These are phyloP conservation scores for Trichoderma brevicompactum DNA, from an alignment of 2,329 filamentous ascomycete genomes.

Conservation along the genomic window DNA sequence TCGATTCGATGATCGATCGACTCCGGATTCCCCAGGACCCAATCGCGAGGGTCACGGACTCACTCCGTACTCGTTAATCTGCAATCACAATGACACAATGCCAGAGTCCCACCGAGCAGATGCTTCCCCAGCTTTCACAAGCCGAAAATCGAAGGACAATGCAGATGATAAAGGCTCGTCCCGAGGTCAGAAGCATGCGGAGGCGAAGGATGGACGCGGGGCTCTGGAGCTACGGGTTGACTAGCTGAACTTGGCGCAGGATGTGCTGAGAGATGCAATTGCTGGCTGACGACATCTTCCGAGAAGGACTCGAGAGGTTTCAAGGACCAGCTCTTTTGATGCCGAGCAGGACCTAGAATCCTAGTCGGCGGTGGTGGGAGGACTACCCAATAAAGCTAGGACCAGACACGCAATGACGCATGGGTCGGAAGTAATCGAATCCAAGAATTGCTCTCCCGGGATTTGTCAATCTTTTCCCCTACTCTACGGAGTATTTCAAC, in stretches of 20 bases:
- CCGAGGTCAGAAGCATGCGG: slow-evolving; percentile 27
- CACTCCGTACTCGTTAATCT: slow-evolving; percentile 23
- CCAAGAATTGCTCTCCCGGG: slow-evolving; percentile 3
- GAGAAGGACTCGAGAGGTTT: background rate
- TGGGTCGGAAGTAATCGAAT: slow-evolving; percentile 12
- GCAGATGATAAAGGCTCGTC: slow-evolving; percentile 27
- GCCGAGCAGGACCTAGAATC: slow-evolving; percentile 11
- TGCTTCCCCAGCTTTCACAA: slow-evolving; percentile 31
- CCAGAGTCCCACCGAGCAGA: slow-evolving; percentile 10
- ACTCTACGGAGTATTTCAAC: background rate
- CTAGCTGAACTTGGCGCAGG: background rate
- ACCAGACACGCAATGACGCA: slow-evolving; percentile 18
- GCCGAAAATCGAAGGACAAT: slow-evolving; percentile 23
- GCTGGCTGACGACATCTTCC: slow-evolving; percentile 11
- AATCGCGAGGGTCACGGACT: slow-evolving; percentile 19
- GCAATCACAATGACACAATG: background rate
- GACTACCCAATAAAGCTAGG: slow-evolving; percentile 11
- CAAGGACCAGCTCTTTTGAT: slow-evolving; percentile 11
- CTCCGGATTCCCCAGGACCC: slow-evolving; percentile 8
- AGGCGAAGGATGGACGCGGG: slow-evolving; percentile 11
- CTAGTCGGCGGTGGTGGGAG: background rate
- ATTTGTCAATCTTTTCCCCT: background rate
- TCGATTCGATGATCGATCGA: slow-evolving; percentile 3
- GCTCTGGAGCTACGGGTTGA: slow-evolving; percentile 9
- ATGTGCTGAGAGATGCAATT: slow-evolving; percentile 1